Base-by-base conservation (phyloP, 2,329 filamentous ascomycete species). In the Sarocladiaceae sp. region DNA sequence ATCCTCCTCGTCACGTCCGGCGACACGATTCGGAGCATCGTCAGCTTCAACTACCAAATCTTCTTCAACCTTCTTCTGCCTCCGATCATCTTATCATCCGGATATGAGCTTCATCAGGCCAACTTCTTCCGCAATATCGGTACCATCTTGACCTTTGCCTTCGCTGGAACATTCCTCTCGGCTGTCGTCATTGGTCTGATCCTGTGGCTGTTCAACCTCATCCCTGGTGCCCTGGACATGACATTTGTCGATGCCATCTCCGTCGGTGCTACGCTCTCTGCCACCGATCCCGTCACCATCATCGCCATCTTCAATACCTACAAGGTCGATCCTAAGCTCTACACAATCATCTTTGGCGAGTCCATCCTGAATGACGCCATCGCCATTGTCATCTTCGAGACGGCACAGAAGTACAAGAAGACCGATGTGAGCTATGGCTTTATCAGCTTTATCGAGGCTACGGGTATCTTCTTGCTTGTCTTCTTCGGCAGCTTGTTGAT, bases 41-140 rank as follows among this genome's bases (percentile, higher is more conserved):
- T 98, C 59, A 95, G 85, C 65, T 98, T 98, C 73, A 86, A 97
- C 70, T 96, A 96, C 63, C 90, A 97, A 61, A 95, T 97, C 73
- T 98, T 98, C 74, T 98, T 98, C 75, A 98, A 98, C 65, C 79
- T 98, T 35, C 80, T 98, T 11, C 85, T 98, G n/a, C 93, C 93
- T 29, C 93, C 93, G 46, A 98, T 98, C 61, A 98, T 98, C 61
- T 76, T 98, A 21, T 91, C 90, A 13, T 96, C 91, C 13, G 93
- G 93, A 45, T 98, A 97, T 68, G 93, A 98, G 66, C 68, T 98
- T 49, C 93, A 98, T 64, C 93, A 98, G 69, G 90, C 88, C 55
- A 98, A 98, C 69, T 98, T 98, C 76, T 98, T 98, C 68, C 85
- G 91, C 52, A 95, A 98, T 58, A 95, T 97, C 49, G 91, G 93